These are phyloP conservation scores for Lipomyces yamadae DNA, from an alignment of 805 yeast genomes.

Conservation along the genomic window DNA sequence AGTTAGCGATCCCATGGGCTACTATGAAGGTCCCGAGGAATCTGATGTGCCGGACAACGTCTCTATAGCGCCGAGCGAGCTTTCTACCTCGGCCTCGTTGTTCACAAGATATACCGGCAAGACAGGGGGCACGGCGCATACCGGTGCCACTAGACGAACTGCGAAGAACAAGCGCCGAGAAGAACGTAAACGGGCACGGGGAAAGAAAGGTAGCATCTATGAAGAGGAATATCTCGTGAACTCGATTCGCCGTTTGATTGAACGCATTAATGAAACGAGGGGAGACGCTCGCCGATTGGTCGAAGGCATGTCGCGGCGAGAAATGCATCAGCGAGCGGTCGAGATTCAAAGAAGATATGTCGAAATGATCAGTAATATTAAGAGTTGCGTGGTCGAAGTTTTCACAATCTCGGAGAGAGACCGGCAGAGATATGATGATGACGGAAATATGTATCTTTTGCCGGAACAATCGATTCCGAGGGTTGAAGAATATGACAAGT, in stretches of 20 bases:
- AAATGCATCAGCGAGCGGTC: slow-evolving; percentile 76
- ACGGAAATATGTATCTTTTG: slow-evolving; percentile 72
- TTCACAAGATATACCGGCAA: slow-evolving; percentile 96
- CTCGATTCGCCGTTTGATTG: slow-evolving; percentile 86
- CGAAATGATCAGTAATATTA: slow-evolving; percentile 60
- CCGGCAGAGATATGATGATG: slow-evolving; percentile 85
- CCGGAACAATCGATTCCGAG: slow-evolving; percentile 32
- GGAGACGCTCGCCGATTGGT: slow-evolving; percentile 75
- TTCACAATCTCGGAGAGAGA: slow-evolving; percentile 82
- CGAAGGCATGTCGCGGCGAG: slow-evolving; percentile 75
- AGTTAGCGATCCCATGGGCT: slow-evolving; percentile 80
- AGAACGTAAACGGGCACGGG: slow-evolving; percentile 94
- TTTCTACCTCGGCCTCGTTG: slow-evolving; percentile 76
- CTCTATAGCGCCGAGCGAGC: slow-evolving; percentile 91
- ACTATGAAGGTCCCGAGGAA: slow-evolving; percentile 63
- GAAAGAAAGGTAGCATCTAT: slow-evolving; percentile 95
- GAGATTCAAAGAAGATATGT: slow-evolving; percentile 72
- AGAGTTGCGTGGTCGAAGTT: slow-evolving; percentile 71
- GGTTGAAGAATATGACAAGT: slow-evolving; percentile 25
- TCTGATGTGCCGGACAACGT: slow-evolving; percentile 86
- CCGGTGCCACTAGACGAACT: slow-evolving; percentile 93
- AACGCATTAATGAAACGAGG: slow-evolving; percentile 73
- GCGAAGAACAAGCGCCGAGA: slow-evolving; percentile 92
- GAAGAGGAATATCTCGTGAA: slow-evolving; percentile 93
- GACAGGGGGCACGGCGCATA: slow-evolving; percentile 92